Evolutionary conservation across 2,329 filamentous ascomycete genomes (phyloP).

Genomic region (Alternaria sp.): DNA sequence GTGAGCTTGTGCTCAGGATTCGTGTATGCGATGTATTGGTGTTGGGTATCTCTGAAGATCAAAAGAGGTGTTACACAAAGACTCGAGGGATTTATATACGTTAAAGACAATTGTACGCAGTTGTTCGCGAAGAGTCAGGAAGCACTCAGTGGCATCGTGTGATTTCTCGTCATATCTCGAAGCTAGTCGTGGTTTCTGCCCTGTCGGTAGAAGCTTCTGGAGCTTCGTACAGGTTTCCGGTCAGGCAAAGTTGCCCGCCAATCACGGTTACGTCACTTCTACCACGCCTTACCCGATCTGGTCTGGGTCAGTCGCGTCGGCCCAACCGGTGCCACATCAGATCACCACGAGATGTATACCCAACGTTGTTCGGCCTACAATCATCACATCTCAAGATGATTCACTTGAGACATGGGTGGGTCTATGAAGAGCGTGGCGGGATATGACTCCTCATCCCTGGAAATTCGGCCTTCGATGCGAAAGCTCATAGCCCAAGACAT

Average conservation of each 20-base stretch:
- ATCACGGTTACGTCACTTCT: slow-evolving; percentile 21
- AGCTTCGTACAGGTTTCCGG: slow-evolving; percentile 29
- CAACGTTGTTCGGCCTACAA: slow-evolving; percentile 6
- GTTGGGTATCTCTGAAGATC: slow-evolving; percentile 25
- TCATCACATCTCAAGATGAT: background rate
- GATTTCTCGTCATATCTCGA: slow-evolving; percentile 34
- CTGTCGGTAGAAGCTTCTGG: slow-evolving; percentile 40
- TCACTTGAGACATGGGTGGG: background rate
- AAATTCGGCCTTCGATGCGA: background rate
- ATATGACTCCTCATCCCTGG: slow-evolving; percentile 1
- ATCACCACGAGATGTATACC: slow-evolving; percentile 12
- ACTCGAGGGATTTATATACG: slow-evolving; percentile 37
- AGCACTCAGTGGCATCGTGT: slow-evolving; percentile 36
- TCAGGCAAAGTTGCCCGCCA: slow-evolving; percentile 18
- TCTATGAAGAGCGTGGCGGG: slow-evolving; percentile 2
- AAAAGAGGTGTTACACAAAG: slow-evolving; percentile 8
- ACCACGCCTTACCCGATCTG: background rate
- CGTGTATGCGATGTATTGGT: slow-evolving; percentile 18
- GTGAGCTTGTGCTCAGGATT: slow-evolving; percentile 24
- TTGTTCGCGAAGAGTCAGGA: slow-evolving; percentile 26
- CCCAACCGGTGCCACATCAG: slow-evolving; percentile 6
- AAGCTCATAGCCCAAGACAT: background rate
- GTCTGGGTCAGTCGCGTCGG: background rate
- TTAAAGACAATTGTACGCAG: slow-evolving; percentile 12
- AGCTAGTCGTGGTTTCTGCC: slow-evolving; percentile 29